Evolutionary conservation across 768 basidiomycete genomes (phyloP), one percentile per base, ranked within the genome.

Genomic region (Russula griseocarnosa): DNA sequence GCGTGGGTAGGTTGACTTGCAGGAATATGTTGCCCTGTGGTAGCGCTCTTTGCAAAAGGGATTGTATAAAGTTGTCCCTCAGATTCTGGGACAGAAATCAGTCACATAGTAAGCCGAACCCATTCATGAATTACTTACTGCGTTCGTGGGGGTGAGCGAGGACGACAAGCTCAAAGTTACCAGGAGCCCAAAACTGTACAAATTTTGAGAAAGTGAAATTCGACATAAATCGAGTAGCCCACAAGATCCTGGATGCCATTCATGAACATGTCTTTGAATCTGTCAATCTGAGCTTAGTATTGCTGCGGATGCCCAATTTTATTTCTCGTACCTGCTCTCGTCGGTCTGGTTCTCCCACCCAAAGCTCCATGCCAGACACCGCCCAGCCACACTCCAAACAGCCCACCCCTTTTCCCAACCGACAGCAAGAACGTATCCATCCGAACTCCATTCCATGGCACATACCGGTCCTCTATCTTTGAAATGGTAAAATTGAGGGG

Each of bases 41-140:
- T 88, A 2, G 94, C 92, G 71, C 93, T 96, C 77, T 96, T 97
- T 7, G 94, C 94, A 72, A 98, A 97, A 3, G 96, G 92, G 22
- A 98, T 79, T 14, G 85, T 79, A 72, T 92, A 95, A 9, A 97
- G 73, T 71, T 95, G 90, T 11, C 84, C 86, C 60, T 86, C 83
- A 54, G 74, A 68, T 69, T 76, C 88, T 90, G 66, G 53, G 38
- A 58, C 58, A 53, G 66, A 68, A 61, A 4, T 49, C 24, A 55
- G 32, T 18, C 46, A 32, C 7, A 20, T 14, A 8, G n/a, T 14
- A 0, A 16, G 62, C 26, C 61, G 66, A 55, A 36, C n/a, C 3
- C 30, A 34, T 26, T 30, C 44, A 42, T 30, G 9, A 34, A 28
- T 16, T 40, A 72, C 78, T 69, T 62, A 89, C 88, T 81, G 65